Percentiles rank a stretch among this genome's conserved stretches.
Evolutionary conservation across 2,329 filamentous ascomycete genomes (phyloP).

Genomic region (Fusarium sp.): DNA sequence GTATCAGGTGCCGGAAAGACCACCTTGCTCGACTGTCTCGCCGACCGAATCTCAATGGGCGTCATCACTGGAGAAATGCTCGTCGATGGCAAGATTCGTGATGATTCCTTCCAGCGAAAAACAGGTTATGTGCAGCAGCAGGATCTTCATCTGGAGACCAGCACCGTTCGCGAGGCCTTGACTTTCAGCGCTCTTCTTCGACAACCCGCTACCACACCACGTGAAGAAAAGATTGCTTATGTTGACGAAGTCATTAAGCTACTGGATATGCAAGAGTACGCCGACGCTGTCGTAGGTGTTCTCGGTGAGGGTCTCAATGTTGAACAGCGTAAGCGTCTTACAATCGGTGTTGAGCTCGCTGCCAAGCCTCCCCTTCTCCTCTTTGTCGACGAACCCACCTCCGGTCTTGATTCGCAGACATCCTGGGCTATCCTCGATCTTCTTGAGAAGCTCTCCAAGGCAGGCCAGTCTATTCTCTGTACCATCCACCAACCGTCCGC

Average conservation of each 20-base stretch:
- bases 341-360: slow-evolving; percentile 63
- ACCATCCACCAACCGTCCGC: slow-evolving; percentile 66
- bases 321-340: slow-evolving; percentile 65
- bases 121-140: slow-evolving; percentile 79
- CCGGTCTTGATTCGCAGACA: slow-evolving; percentile 70
- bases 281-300: slow-evolving; percentile 65
- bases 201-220: slow-evolving; percentile 59
- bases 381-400: slow-evolving; percentile 67
- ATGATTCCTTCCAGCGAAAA: slow-evolving; percentile 77
- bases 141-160: slow-evolving; percentile 61
- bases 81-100: slow-evolving; percentile 75
- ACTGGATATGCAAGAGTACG: slow-evolving; percentile 67
- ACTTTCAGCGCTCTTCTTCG: slow-evolving; percentile 59
- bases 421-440: slow-evolving; percentile 81
- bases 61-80: slow-evolving; percentile 78
- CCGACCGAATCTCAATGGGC: slow-evolving; percentile 79
- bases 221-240: slow-evolving; percentile 64
- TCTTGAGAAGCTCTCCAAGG: slow-evolving; percentile 72
- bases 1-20: slow-evolving; percentile 68
- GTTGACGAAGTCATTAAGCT: slow-evolving; percentile 68
- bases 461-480: slow-evolving; percentile 64
- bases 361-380: slow-evolving; percentile 62
- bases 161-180: slow-evolving; percentile 63
- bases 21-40: slow-evolving; percentile 73
- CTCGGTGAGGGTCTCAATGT: slow-evolving; percentile 61